Evolutionary conservation across 2,329 filamentous ascomycete genomes (phyloP), one percentile per base, ranked within the genome.

Genomic region (Dothidotthia symphoricarpi): DNA sequence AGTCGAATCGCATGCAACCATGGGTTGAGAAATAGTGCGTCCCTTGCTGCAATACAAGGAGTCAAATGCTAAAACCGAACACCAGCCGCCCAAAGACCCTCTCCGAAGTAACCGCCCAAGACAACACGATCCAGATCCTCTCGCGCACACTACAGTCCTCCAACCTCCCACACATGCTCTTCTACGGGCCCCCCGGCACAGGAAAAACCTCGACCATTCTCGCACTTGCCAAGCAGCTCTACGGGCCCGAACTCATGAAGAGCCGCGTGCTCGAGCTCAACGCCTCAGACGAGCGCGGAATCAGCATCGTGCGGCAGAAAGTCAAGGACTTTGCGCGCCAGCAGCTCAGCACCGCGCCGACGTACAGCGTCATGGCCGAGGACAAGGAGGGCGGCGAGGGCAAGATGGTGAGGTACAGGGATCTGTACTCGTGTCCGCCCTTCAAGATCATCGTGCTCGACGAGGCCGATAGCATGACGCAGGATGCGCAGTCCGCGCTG

Each of bases 401-500:
- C 1, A 62, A 61, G 32, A 51, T 49, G 41, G 57, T 66, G n/a
- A 45, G 59, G 10, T 82, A 82, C 52, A 63, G 74, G 30, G 74
- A 77, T 44, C 72, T 83, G 61, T 96, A 95, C 60, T 90, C 93
- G 0, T 97, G 91, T 64, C 93, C 93, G 15, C 93, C 93, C 0
- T 98, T 96, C 75, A 99, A 98, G 73, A 95, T 99, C 64, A 91
- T 98, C 63, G 88, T 99, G 45, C 81, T 99, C 43, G 93, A 98
- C 69, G 93, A 98, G 72, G 93, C 93, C 53, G 93, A 99, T 67
- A 93, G 86, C 53, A 97, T 99, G 91, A 98, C 93, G 26, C 91
- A 97, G 68, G 94, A 98, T 70, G 93, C 93, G 10, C 93, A 98
- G 73, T 87, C 83, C 43, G 93, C 94, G 4, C 75, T 98, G 40